phyloP scores from a whole-genome alignment of 2,329 filamentous ascomycete genomes.

The Xylariaceae sp. region DNA sequence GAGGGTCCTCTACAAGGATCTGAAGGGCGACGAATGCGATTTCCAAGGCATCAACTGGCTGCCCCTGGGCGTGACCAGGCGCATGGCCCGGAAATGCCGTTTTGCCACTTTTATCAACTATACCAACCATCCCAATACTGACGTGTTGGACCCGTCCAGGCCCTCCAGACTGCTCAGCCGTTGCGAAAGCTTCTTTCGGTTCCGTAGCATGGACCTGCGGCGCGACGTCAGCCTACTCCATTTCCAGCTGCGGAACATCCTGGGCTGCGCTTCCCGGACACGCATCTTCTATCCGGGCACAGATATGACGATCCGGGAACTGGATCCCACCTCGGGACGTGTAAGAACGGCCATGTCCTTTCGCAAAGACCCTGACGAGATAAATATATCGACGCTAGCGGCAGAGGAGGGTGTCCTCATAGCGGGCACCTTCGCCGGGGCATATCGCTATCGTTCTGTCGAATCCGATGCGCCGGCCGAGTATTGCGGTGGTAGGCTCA shows the following conservation, averaged over 20 bases:
- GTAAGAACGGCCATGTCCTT: constrained; percentile 42
- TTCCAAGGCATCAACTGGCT: constrained; percentile 57
- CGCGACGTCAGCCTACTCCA: constrained; percentile 53
- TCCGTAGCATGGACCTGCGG: constrained; percentile 51
- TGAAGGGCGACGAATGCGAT: constrained; percentile 52
- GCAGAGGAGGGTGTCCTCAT: constrained; percentile 51
- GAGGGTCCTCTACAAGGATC: constrained; percentile 38
- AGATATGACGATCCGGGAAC: constrained; percentile 41
- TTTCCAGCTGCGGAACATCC: constrained; percentile 60
- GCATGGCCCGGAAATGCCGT: constrained; percentile 43
- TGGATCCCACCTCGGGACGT: constrained; percentile 46
- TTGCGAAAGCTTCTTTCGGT: constrained; percentile 50
- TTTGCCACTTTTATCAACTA: constrained; percentile 51
- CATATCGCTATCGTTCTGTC: constrained; percentile 46
- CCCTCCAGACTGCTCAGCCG: constrained; percentile 34
- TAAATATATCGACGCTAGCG: constrained; percentile 46
- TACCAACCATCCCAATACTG: constrained; percentile 45
- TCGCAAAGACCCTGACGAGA: constrained; percentile 31
- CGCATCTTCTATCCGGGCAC: constrained; percentile 52
- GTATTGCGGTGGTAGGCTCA: constrained; percentile 43
- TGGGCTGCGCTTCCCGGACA: constrained; percentile 51
- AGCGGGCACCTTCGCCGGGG: constrained; percentile 53
- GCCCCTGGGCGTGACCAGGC: constrained; percentile 45
- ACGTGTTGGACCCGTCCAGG: constrained; percentile 32
- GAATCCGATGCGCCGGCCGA: constrained; percentile 33